Conservation (phyloP, 345 rosid species). For the Gossypium herbaceum region DNA sequence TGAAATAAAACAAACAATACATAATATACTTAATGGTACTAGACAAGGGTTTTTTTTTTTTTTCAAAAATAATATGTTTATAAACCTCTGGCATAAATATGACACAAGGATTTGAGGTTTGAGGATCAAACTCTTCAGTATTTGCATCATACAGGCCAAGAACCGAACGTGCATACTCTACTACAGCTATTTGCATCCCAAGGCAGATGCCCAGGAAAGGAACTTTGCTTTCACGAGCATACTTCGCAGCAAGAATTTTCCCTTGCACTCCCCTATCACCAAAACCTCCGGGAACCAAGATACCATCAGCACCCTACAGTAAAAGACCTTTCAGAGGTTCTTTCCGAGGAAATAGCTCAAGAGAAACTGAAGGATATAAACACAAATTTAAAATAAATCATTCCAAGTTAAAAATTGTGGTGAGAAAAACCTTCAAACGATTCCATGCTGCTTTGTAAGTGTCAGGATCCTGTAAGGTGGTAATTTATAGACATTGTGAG, state of each 20-base stretch:
- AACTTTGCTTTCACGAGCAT: slow-evolving; percentile 66
- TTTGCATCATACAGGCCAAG: slow-evolving; percentile 65
- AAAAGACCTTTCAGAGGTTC: not conserved
- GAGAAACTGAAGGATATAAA: not conserved
- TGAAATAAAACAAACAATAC: not conserved
- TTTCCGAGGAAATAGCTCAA: not conserved
- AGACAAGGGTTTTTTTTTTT: not conserved
- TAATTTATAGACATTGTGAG: slow-evolving; percentile 17
- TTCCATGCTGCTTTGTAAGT: slow-evolving; percentile 61
- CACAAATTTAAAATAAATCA: not conserved
- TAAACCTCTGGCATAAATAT: slow-evolving; percentile 81
- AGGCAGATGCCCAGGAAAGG: slow-evolving; percentile 82
- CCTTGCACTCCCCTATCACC: slow-evolving; percentile 90
- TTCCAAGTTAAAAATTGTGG: not conserved
- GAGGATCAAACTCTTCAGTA: slow-evolving; percentile 72
- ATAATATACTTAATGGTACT: not conserved
- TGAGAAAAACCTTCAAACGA: slow-evolving; percentile 48
- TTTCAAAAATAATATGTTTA: not conserved
- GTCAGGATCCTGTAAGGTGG: slow-evolving; percentile 49
- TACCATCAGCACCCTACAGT: slow-evolving; percentile 66
- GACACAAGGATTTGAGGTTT: slow-evolving; percentile 69
- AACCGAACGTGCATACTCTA: slow-evolving; percentile 73
- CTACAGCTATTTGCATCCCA: slow-evolving; percentile 85
- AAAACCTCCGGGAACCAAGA: slow-evolving; percentile 87
- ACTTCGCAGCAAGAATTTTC: slow-evolving; percentile 73